Percentiles rank a stretch among this genome's conserved stretches.
Evolutionary conservation across 257 asterid species (phyloP).

Genomic region (Agastache rugosa): DNA sequence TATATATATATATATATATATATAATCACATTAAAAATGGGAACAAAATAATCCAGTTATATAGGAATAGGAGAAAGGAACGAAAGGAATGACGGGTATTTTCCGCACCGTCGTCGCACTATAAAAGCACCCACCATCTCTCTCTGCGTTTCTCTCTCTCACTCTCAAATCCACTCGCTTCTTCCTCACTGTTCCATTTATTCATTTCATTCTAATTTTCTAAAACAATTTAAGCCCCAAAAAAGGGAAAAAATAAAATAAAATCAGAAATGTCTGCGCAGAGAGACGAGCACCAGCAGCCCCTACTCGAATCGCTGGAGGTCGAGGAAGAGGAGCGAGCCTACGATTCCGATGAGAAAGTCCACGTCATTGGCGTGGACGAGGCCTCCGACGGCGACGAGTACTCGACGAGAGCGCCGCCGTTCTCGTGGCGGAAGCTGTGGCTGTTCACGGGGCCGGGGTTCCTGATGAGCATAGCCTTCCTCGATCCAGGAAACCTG

Average conservation of each 20-base stretch:
- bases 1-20: no score
- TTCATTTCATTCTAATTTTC: not conserved
- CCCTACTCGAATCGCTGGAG: conserved; percentile 35
- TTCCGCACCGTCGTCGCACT: not conserved
- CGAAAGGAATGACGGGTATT: not conserved
- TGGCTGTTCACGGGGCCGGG: conserved; percentile 92
- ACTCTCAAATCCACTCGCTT: conserved; percentile 25
- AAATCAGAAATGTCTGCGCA: conserved; percentile 35
- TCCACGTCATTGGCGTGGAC: conserved; percentile 58
- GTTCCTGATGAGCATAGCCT: conserved; percentile 80
- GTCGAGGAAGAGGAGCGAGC: conserved; percentile 55
- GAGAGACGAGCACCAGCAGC: conserved; percentile 38
- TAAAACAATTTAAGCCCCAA: not conserved
- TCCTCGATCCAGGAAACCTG: conserved; percentile 83
- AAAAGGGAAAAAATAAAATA: not conserved
- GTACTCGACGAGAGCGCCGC: conserved; percentile 50
- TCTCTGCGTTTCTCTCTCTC: not conserved
- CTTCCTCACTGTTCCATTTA: not conserved
- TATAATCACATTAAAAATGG: no score
- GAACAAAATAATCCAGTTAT: no score
- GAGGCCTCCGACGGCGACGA: conserved; percentile 54
- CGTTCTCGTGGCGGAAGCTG: conserved; percentile 81
- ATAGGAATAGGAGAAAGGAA: no score
- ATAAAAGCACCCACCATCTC: conserved; percentile 24
- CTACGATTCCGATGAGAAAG: conserved; percentile 58